Evolutionary conservation across 805 yeast genomes (phyloP).

Genomic region (Lachancea sp.): DNA sequence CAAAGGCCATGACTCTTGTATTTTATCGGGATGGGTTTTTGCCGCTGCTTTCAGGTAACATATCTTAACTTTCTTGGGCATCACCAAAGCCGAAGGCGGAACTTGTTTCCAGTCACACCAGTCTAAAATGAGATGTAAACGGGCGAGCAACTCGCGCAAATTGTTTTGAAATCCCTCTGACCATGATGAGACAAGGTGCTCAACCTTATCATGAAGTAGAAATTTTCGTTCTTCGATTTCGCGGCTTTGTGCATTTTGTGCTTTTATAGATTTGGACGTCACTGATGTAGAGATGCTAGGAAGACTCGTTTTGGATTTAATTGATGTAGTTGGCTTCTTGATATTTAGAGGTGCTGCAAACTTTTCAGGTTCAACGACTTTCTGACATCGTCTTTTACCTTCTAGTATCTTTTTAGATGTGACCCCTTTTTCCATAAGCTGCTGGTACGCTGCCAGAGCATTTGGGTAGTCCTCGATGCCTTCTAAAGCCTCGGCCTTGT

Average conservation of each 20-base stretch:
- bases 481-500: slow-evolving; percentile 82
- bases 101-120: slow-evolving; percentile 66
- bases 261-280: slow-evolving; percentile 34
- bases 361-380: slow-evolving; percentile 49
- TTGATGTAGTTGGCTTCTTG: slow-evolving; percentile 7
- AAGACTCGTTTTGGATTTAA: not conserved
- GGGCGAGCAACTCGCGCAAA: slow-evolving; percentile 66
- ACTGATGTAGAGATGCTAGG: not conserved
- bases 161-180: slow-evolving; percentile 71
- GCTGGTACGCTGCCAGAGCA: slow-evolving; percentile 56
- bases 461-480: slow-evolving; percentile 62
- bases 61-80: slow-evolving; percentile 85
- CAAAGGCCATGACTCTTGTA: slow-evolving; percentile 45
- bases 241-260: slow-evolving; percentile 41
- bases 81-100: slow-evolving; percentile 65
- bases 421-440: slow-evolving; percentile 61
- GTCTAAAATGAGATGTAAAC: slow-evolving; percentile 63
- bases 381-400: slow-evolving; percentile 73
- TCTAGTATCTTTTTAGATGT: slow-evolving; percentile 62
- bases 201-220: slow-evolving; percentile 57
- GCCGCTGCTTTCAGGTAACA: slow-evolving; percentile 86
- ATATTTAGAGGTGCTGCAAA: slow-evolving; percentile 18
- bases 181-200: slow-evolving; percentile 54
- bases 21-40: slow-evolving; percentile 82
- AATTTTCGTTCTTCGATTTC: slow-evolving; percentile 52